Percentiles rank a stretch among this genome's conserved stretches.
Evolutionary conservation across 1,284 basidiomycete genomes (phyloP).

Genomic region (Heterobasidion irregulare): DNA sequence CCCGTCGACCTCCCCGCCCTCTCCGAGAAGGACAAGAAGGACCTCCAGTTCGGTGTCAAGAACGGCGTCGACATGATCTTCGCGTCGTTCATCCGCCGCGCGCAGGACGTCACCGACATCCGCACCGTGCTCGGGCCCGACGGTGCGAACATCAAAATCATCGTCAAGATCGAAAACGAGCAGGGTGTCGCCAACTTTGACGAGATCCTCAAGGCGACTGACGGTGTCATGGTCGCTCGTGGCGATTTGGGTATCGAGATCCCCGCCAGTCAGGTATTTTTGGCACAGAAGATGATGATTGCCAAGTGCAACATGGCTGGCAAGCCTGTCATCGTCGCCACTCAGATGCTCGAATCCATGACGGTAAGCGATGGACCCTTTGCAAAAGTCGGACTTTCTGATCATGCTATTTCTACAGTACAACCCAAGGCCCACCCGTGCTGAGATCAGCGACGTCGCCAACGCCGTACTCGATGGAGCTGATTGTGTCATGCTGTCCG

Average conservation of each 20-base stretch:
- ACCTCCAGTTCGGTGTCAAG: conserved; percentile 92
- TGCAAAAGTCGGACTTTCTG: neutral
- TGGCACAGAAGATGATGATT: conserved; percentile 99
- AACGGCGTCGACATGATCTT: conserved; percentile 99
- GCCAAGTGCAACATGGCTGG: conserved; percentile 95
- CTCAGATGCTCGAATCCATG: conserved; percentile 99
- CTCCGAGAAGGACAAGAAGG: conserved; percentile 96
- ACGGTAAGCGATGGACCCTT: conserved; percentile 46
- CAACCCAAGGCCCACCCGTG: conserved; percentile 95
- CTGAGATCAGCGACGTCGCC: conserved; percentile 95
- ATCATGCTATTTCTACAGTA: conserved; percentile 40
- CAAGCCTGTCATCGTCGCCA: conserved; percentile 98
- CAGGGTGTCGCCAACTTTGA: conserved; percentile 98
- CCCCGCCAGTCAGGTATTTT: conserved; percentile 94
- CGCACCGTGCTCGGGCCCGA: conserved; percentile 86
- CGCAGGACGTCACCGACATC: conserved; percentile 88
- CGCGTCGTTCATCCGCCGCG: conserved; percentile 94
- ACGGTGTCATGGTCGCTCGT: conserved; percentile 98
- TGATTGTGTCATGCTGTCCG: conserved; percentile 98
- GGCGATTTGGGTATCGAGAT: conserved; percentile 98
- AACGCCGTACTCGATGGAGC: conserved; percentile 96
- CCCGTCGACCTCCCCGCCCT: conserved; percentile 96
- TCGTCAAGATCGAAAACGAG: conserved; percentile 98
- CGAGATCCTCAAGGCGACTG: conserved; percentile 87
- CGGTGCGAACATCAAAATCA: conserved; percentile 93